Evolutionary conservation across 2,329 filamentous ascomycete species (phyloP), one percentile per base, ranked within the genome.

Genomic region (Cadophora sp.): DNA sequence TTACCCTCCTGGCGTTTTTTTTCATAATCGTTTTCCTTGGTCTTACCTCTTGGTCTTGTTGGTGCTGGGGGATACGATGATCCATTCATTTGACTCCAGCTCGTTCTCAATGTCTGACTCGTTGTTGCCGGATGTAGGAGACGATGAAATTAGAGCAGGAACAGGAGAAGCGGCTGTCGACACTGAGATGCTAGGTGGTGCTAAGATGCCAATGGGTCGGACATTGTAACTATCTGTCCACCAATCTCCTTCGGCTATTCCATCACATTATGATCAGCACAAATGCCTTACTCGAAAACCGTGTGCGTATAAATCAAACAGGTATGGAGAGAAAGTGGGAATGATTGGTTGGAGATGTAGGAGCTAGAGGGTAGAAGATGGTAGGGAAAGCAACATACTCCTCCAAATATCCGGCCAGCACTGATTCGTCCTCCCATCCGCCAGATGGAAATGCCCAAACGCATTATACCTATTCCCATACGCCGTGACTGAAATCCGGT

Each of bases 381-480:
- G 11, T 26, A 29, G 56, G 26, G 24, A n/a, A 31, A 19, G 59
- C 19, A 59, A 74, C 70, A 58, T 66, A 74, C 73, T 73, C 68
- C 73, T 71, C 69, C 73, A 76, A 14, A 70, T 67, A 55, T 73
- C 71, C 1, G 74, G 74, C 7, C 60, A 68, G 65, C 72, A 75
- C 34, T 65, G 68, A 37, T 66, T 61, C 14, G 70, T 73, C 29
- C 72, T 65, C 27, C 72, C 71, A 53, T 73, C 73, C 2, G 69
- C 64, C 3, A 75, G 34, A 67, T 77, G 76, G 8, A 77, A 64
- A 55, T 74, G 73, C 4, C 74, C 75, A 65, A 77, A 77, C n/a
- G 70, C 63, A 65, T 77, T 76, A 50, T 75, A 73, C 8, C 75
- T 68, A 68, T 77, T 77, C 1, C 75, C 76, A 68, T 71, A 77